phyloP scores from a whole-genome alignment of 2,329 filamentous ascomycete genomes.

The Exserohilum turcica region DNA sequence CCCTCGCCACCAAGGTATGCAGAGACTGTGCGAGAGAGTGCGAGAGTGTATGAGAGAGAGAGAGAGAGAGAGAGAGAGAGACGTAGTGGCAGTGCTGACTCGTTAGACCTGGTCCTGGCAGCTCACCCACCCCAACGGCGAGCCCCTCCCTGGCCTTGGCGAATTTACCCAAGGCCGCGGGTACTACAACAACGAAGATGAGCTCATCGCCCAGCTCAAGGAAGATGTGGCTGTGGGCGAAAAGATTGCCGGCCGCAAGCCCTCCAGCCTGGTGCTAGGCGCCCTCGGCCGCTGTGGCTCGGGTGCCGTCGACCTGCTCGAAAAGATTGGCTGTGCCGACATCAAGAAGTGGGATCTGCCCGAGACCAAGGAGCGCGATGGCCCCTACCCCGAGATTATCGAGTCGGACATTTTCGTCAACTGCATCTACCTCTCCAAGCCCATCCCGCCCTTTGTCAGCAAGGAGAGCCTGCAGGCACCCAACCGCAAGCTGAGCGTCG shows the following conservation, averaged over 20 bases:
- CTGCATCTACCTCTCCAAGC: constrained; percentile 76
- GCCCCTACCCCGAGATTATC: constrained; percentile 79
- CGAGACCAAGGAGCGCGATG: constrained; percentile 69
- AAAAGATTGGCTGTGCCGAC: constrained; percentile 72
- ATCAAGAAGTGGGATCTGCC: constrained; percentile 78
- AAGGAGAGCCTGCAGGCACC: constrained; percentile 68
- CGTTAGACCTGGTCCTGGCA: constrained; percentile 81
- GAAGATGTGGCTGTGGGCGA: constrained; percentile 69
- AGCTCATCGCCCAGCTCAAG: constrained; percentile 76
- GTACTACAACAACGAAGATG: constrained; percentile 73
- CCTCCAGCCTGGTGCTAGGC: constrained; percentile 82
- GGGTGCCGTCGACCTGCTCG: constrained; percentile 80
- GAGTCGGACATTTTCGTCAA: constrained; percentile 61
- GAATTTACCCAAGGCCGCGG: constrained; percentile 56
- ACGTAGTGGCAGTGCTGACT: constrained; percentile 10
- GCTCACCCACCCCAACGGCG: constrained; percentile 68
- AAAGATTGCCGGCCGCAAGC: constrained; percentile 69
- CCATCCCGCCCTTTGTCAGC: constrained; percentile 83
- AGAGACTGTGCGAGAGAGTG: too few species aligned
- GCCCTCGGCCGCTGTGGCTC: constrained; percentile 77
- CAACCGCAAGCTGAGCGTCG: constrained; percentile 74
- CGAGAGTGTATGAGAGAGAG: too few species aligned
- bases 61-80: too few species aligned
- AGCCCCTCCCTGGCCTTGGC: constrained; percentile 68
- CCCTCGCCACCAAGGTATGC: constrained; percentile 49